These are phyloP conservation scores for Colletotrichum euphorbiae DNA, from an alignment of 2,329 filamentous ascomycete species.

Conservation along the genomic window DNA sequence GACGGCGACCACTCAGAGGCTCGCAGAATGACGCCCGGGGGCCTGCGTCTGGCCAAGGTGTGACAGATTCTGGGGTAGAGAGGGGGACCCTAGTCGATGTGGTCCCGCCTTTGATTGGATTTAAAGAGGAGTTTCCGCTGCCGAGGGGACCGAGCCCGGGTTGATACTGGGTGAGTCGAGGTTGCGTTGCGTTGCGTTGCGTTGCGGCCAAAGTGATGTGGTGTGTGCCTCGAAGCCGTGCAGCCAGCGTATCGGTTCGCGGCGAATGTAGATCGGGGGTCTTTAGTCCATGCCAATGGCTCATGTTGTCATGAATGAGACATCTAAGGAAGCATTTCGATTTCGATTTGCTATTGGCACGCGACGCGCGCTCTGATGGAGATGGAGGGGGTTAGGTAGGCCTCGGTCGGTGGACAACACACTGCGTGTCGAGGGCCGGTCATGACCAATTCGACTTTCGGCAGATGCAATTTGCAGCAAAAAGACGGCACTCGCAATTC, in stretches of 20 bases:
- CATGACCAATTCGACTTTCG: slow-evolving; percentile 26
- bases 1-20: slow-evolving; percentile 26
- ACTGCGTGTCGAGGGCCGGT: not conserved
- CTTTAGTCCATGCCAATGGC: not conserved
- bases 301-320: not conserved
- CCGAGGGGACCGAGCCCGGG: slow-evolving; percentile 29
- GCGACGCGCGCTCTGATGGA: too few relatives aligned
- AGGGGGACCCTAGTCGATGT: slow-evolving; percentile 10
- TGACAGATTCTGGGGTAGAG: slow-evolving; percentile 30
- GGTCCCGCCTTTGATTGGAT: slow-evolving; percentile 9
- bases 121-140: slow-evolving; percentile 15
- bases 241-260: slow-evolving; percentile 13
- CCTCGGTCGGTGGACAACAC: slow-evolving; percentile 7
- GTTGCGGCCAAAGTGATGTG: too few relatives aligned
- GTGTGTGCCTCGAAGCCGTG: too few relatives aligned
- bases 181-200: not conserved
- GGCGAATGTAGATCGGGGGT: slow-evolving; percentile 1
- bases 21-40: slow-evolving; percentile 18
- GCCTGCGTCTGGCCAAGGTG: slow-evolving; percentile 9
- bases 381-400: slow-evolving; percentile 18
- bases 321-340: slow-evolving; percentile 6
- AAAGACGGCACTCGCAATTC: not conserved
- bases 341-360: too few relatives aligned
- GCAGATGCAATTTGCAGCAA: slow-evolving; percentile 34
- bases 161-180: not conserved